Percentiles rank a stretch among this genome's conserved stretches.
Evolutionary conservation across 2,329 filamentous ascomycete genomes (phyloP).

Genomic region (Helotiales sp.): DNA sequence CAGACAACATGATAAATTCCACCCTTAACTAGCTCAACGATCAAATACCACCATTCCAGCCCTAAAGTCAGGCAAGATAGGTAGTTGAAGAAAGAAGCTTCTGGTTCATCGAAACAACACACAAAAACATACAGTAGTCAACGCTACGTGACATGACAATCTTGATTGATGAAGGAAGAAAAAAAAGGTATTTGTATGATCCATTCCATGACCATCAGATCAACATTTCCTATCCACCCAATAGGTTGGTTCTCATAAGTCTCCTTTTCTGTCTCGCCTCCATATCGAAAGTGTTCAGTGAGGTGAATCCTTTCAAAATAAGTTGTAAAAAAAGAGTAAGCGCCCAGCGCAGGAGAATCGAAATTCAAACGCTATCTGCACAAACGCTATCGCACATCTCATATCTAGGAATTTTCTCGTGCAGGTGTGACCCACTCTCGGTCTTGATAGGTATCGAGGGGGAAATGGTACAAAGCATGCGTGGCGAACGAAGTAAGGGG

Average conservation of each 20-base stretch:
- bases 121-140: slow-evolving; percentile 12
- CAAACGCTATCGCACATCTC: slow-evolving; percentile 8
- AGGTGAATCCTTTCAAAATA: not conserved
- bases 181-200: not conserved
- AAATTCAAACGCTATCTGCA: slow-evolving; percentile 11
- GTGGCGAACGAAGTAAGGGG: slow-evolving; percentile 26
- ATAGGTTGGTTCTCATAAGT: slow-evolving; percentile 6
- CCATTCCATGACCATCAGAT: not conserved
- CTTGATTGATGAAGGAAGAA: not conserved
- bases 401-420: not conserved
- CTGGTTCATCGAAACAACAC: slow-evolving; percentile 11
- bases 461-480: slow-evolving; percentile 11
- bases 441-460: not conserved
- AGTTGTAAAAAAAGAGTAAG: not conserved
- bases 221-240: slow-evolving; percentile 9
- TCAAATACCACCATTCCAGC: not conserved
- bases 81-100: not conserved
- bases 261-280: not conserved
- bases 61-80: not conserved
- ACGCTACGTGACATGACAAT: slow-evolving; percentile 10
- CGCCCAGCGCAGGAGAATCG: slow-evolving; percentile 10
- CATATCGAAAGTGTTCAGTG: not conserved
- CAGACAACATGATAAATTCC: slow-evolving; percentile 6
- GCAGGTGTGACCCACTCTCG: not conserved
- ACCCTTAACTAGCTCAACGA: not conserved